Evolutionary conservation across 371 early-diverging fungal genomes (phyloP).

Genomic region (Circinella minor): DNA sequence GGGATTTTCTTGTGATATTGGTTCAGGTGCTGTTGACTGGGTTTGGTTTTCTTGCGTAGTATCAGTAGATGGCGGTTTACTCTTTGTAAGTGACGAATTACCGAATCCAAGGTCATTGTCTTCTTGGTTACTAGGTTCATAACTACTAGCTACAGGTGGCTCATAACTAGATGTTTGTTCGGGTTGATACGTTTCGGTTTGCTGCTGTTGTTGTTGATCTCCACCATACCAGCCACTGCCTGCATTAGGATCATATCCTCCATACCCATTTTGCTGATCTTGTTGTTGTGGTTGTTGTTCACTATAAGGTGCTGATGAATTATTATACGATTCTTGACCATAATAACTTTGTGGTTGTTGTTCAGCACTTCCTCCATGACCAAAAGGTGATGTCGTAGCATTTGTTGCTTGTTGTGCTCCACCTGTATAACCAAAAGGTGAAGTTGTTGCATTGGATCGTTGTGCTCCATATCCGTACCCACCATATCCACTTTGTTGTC

Average conservation of each 20-base stretch:
- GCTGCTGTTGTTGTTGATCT: slow-evolving; percentile 8
- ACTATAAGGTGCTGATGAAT: not conserved
- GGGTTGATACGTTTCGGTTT: not conserved
- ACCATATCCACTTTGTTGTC: slow-evolving; percentile 27
- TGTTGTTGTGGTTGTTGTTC: not conserved
- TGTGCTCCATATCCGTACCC: slow-evolving; percentile 27
- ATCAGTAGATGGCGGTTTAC: slow-evolving; percentile 20
- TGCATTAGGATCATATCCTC: not conserved
- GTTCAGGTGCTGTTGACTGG: slow-evolving; percentile 11
- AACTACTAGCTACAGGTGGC: slow-evolving; percentile 17
- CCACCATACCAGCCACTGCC: slow-evolving; percentile 7
- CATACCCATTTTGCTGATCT: slow-evolving; percentile 1
- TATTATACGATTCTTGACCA: not conserved
- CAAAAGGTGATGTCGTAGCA: slow-evolving; percentile 38
- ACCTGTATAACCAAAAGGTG: slow-evolving; percentile 29
- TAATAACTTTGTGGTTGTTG: too few relatives aligned
- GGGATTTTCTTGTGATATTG: slow-evolving; percentile 12
- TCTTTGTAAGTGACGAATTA: slow-evolving; percentile 40
- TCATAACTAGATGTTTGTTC: slow-evolving; percentile 18
- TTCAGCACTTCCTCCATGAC: slow-evolving; percentile 1
- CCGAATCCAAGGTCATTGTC: slow-evolving; percentile 64
- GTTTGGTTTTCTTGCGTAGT: slow-evolving; percentile 9
- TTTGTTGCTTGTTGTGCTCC: slow-evolving; percentile 10
- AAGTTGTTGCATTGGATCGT: slow-evolving; percentile 31
- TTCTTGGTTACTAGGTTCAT: slow-evolving; percentile 6